Base-by-base conservation (phyloP, 441 rosid species). In the Brassica balearica region DNA sequence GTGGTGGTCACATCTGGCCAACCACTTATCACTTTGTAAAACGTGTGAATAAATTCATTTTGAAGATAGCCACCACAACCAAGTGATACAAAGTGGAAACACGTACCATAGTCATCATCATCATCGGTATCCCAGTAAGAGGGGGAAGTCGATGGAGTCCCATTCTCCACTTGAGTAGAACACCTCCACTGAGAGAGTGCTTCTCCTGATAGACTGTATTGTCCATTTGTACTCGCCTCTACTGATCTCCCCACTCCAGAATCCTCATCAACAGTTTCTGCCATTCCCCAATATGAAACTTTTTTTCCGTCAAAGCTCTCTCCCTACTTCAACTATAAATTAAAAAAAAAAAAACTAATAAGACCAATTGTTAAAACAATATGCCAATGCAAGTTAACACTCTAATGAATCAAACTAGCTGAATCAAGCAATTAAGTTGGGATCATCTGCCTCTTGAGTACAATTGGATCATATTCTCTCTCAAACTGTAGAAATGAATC, bases 91-190 rank as follows among this genome's bases (percentile, higher is more conserved):
- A 23, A 43, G n/a, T 10, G 51, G 51, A 43, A 12, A 60, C 15
- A 58, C 80, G 69, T 87, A 91, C 97, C 92, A 77, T 88, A 88
- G 71, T 87, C 96, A 10, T 87, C 96, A 10, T 87, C 89, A 0
- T 90, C 94, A 8, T 94, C 98, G 7, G 85, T 84, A 79, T 91
- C 98, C 97, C 94, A 95, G 74, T 89, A 92, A 27, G 94, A 89
- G 6, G 97, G 97, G 3, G 98, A 91, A 25, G 97, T 92, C n/a
- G 96, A 92, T 20, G 96, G 90, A 4, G 82, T 90, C 77, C 93
- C 98, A 79, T 90, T 91, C 72, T 91, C 98, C 80, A 92, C 87
- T 88, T 88, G 98, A 86, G 85, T 94, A 63, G 93, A 90, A 36
- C 93, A 92, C 74, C 97, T 90, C 95, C 97, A 92, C 81, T 92